Conservation (phyloP, 148 eudicot genomes). For the Gaultheria prostrata region DNA sequence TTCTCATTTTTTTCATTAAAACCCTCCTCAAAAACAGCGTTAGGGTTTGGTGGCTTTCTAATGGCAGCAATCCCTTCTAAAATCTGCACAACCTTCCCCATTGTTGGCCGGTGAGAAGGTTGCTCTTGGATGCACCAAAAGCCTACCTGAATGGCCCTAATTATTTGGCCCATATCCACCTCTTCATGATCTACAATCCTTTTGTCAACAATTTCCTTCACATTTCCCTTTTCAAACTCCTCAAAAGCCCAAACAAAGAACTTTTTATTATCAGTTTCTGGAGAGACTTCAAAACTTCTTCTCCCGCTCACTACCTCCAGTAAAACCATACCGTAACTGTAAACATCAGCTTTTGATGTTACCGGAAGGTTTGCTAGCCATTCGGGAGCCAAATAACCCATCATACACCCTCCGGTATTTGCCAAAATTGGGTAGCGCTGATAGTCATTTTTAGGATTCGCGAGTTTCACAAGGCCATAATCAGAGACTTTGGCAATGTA, state of each 20-base stretch:
- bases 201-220: constrained; percentile 43
- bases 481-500: constrained; percentile 74
- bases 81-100: constrained; percentile 90
- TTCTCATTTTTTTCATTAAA: constrained; percentile 33
- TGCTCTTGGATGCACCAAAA: constrained; percentile 94
- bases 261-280: constrained; percentile 53
- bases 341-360: constrained; percentile 78
- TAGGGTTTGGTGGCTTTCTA: constrained; percentile 63
- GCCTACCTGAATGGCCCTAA: constrained; percentile 56
- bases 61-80: constrained; percentile 68
- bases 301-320: constrained; percentile 75
- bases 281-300: constrained; percentile 68
- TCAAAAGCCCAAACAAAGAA: constrained; percentile 69
- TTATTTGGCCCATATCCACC: constrained; percentile 54
- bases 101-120: constrained; percentile 70
- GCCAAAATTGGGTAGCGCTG: constrained; percentile 56
- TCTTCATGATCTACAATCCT: constrained; percentile 35
- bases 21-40: constrained; percentile 36
- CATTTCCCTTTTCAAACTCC: constrained; percentile 65
- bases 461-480: constrained; percentile 73
- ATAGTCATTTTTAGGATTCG: constrained; percentile 37
- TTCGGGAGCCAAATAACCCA: constrained; percentile 86
- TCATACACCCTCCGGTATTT: constrained; percentile 53
- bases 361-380: constrained; percentile 74
- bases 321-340: constrained; percentile 78